phyloP scores from a whole-genome alignment of 805 yeast genomes.

The Vanderwaltozyma polyspora region DNA sequence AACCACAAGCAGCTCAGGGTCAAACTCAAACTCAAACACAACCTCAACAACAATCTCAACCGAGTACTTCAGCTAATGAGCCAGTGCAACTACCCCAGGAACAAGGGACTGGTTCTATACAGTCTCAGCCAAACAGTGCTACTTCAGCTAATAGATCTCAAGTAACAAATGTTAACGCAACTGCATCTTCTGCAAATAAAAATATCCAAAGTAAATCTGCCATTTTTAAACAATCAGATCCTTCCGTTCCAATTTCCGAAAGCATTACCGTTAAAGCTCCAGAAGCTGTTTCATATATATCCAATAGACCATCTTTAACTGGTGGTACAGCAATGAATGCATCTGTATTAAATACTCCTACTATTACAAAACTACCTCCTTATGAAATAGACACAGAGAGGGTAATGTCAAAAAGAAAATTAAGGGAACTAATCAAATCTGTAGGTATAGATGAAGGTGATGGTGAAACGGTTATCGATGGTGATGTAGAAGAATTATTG shows the following conservation, averaged over 20 bases:
- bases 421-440: slow-evolving; percentile 74
- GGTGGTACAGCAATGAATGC: slow-evolving; percentile 73
- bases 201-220: slow-evolving; percentile 17
- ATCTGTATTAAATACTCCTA: slow-evolving; percentile 68
- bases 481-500: slow-evolving; percentile 86
- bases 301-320: slow-evolving; percentile 69
- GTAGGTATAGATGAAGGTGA: slow-evolving; percentile 85
- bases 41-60: slow-evolving; percentile 10
- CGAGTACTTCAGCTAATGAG: slow-evolving; percentile 6
- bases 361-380: slow-evolving; percentile 60
- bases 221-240: slow-evolving; percentile 35
- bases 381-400: slow-evolving; percentile 75
- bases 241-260: slow-evolving; percentile 62
- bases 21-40: slow-evolving; percentile 5
- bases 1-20: background rate
- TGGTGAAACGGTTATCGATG: slow-evolving; percentile 81
- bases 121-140: no score
- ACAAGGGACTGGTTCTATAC: no score
- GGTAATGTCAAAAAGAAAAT: slow-evolving; percentile 78
- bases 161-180: slow-evolving; percentile 39
- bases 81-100: background rate
- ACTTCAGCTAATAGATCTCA: slow-evolving; percentile 19
- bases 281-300: slow-evolving; percentile 51
- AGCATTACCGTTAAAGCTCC: slow-evolving; percentile 57
- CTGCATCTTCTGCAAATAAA: slow-evolving; percentile 31